Conservation (phyloP, 257 asterid species). For the Scutellaria minor region DNA sequence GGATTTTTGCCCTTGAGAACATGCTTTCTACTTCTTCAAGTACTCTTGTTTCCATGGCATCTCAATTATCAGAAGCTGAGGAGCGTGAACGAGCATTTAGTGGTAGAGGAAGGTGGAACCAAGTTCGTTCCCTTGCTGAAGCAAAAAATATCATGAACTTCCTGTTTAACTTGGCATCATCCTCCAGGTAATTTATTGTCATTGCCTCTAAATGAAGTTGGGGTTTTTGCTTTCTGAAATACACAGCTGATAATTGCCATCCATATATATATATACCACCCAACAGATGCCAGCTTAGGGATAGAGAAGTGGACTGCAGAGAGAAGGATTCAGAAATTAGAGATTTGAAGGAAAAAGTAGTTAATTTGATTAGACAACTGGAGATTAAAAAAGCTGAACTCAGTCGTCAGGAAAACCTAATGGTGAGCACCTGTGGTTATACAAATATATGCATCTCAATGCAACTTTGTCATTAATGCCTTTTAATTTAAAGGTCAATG, state of each 20-base stretch:
- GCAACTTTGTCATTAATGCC: neutral
- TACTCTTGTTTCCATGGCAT: constrained; percentile 90
- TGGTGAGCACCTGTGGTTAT: constrained; percentile 54
- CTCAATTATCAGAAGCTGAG: constrained; percentile 97
- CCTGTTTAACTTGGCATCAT: constrained; percentile 74
- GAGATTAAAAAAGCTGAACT: constrained; percentile 74
- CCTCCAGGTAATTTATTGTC: constrained; percentile 68
- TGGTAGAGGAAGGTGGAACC: constrained; percentile 97
- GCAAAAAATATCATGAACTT: constrained; percentile 87
- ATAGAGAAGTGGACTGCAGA: constrained; percentile 80
- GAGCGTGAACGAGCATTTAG: constrained; percentile 94
- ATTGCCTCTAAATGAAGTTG: neutral
- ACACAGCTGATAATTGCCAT: constrained; percentile 20
- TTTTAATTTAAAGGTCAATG: neutral
- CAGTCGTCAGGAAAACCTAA: constrained; percentile 59
- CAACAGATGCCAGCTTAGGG: constrained; percentile 74
- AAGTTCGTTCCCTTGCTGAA: constrained; percentile 85
- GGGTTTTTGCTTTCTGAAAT: constrained; percentile 13
- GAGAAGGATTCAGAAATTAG: constrained; percentile 89
- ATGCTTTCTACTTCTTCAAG: constrained; percentile 96
- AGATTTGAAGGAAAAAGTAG: constrained; percentile 85
- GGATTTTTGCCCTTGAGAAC: constrained; percentile 89
- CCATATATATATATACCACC: constrained; percentile 32
- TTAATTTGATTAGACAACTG: constrained; percentile 66
- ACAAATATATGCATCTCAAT: constrained; percentile 7